Evolutionary conservation across 805 yeast species (phyloP).

Genomic region (Saccharomycopsis guyanensis): DNA sequence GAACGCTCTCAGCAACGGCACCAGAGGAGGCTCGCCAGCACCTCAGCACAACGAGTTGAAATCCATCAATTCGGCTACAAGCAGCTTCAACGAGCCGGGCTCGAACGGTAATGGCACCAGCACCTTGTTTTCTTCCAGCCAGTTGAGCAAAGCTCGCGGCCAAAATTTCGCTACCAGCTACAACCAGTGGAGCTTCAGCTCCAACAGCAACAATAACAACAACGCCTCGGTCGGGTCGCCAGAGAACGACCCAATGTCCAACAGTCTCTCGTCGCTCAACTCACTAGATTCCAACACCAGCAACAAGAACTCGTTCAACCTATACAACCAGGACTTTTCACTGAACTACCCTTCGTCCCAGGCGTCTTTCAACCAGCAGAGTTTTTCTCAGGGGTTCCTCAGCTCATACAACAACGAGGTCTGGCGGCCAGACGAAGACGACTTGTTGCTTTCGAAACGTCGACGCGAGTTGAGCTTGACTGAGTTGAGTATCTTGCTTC

Average conservation of each 20-base stretch:
- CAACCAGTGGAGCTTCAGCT: not conserved
- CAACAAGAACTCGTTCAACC: slow-evolving; percentile 16
- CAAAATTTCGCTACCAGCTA: not conserved
- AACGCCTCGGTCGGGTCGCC: not conserved
- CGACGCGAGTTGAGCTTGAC: slow-evolving; percentile 57
- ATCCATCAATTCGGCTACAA: not conserved
- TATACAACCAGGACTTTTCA: slow-evolving; percentile 12
- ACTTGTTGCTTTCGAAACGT: slow-evolving; percentile 45
- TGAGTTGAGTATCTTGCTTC: slow-evolving; percentile 66
- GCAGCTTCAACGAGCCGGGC: not conserved
- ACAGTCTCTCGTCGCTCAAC: slow-evolving; percentile 14
- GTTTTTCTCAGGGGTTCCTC: slow-evolving; percentile 2
- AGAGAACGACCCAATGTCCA: slow-evolving; percentile 14
- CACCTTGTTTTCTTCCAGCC: not conserved
- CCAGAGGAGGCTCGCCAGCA: slow-evolving; percentile 5
- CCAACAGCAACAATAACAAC: not conserved
- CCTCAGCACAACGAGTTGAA: not conserved
- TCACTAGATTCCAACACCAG: slow-evolving; percentile 11
- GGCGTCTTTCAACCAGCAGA: slow-evolving; percentile 1
- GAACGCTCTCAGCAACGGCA: slow-evolving; percentile 10
- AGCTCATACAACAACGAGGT: slow-evolving; percentile 11
- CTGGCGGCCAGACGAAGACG: slow-evolving; percentile 67
- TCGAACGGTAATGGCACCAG: not conserved
- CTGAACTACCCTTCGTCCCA: slow-evolving; percentile 10
- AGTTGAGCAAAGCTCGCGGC: not conserved